Conservation (phyloP, 2,329 filamentous ascomycete species). For the Atkinsonella hypoxylon region DNA sequence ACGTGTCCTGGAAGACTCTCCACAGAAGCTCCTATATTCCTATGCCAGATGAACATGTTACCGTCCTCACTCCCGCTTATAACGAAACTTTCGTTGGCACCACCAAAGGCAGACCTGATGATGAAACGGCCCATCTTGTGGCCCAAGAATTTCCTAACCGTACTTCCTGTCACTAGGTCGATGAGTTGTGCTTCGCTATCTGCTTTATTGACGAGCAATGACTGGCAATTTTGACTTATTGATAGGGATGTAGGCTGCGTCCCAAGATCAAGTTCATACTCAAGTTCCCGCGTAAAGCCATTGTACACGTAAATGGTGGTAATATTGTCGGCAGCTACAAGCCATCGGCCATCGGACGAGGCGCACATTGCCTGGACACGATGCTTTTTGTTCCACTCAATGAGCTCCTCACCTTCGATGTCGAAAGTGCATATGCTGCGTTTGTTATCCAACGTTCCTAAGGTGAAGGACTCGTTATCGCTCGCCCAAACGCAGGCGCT, state of each 20-base stretch:
- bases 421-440: slow-evolving; percentile 62
- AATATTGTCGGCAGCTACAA: slow-evolving; percentile 66
- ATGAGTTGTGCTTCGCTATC: slow-evolving; percentile 69
- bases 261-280: slow-evolving; percentile 57
- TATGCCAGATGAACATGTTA: slow-evolving; percentile 81
- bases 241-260: slow-evolving; percentile 65
- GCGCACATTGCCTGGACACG: slow-evolving; percentile 78
- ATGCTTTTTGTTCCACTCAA: slow-evolving; percentile 58
- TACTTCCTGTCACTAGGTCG: slow-evolving; percentile 59
- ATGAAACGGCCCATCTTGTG: slow-evolving; percentile 65
- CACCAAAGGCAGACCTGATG: slow-evolving; percentile 76
- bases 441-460: slow-evolving; percentile 60
- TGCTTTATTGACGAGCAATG: slow-evolving; percentile 71
- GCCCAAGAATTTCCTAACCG: slow-evolving; percentile 64
- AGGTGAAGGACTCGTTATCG: slow-evolving; percentile 65
- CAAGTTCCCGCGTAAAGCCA: slow-evolving; percentile 57
- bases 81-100: slow-evolving; percentile 84
- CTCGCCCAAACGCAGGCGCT: slow-evolving; percentile 83
- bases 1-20: slow-evolving; percentile 67
- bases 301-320: slow-evolving; percentile 73
- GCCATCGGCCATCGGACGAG: slow-evolving; percentile 64
- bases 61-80: slow-evolving; percentile 79
- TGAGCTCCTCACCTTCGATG: slow-evolving; percentile 46
- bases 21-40: slow-evolving; percentile 63
- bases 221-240: slow-evolving; percentile 69